Percentiles rank a stretch among this genome's conserved stretches.
Evolutionary conservation across 1,139 yeast genomes (phyloP).

Genomic region (Zygosaccharomyces sapae): DNA sequence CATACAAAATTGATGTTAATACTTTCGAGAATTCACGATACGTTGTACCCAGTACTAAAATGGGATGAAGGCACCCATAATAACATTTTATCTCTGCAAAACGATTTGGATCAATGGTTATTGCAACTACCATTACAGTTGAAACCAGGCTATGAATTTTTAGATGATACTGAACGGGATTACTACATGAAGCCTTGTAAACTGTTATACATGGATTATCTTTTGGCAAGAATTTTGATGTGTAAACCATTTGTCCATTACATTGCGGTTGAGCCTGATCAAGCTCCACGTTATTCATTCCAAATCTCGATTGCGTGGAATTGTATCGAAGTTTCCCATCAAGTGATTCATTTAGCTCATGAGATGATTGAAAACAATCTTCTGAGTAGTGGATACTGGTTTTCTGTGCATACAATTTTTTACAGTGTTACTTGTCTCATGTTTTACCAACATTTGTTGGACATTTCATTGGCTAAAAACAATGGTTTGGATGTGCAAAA

Average conservation of each 20-base stretch:
- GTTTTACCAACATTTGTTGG: conserved; percentile 51
- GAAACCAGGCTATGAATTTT: conserved; percentile 49
- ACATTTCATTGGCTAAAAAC: conserved; percentile 43
- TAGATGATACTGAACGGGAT: conserved; percentile 38
- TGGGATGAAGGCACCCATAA: conserved; percentile 20
- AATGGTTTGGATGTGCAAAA: conserved; percentile 63
- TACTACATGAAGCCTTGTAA: conserved; percentile 58
- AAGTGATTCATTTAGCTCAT: conserved; percentile 72
- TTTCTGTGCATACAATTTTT: conserved; percentile 79
- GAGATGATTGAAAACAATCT: conserved; percentile 67
- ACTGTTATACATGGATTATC: conserved; percentile 58
- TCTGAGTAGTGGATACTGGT: conserved; percentile 85
- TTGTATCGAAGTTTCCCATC: conserved; percentile 76
- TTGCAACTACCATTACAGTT: conserved; percentile 63
- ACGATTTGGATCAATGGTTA: conserved; percentile 67
- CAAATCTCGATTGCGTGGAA: conserved; percentile 57
- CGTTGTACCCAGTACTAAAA: conserved; percentile 38
- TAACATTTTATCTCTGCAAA: conserved; percentile 55
- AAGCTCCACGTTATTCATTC: conserved; percentile 37
- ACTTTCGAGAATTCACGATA: conserved; percentile 49
- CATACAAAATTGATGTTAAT: conserved; percentile 70
- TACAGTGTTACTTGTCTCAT: conserved; percentile 81
- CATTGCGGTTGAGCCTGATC: conserved; percentile 16
- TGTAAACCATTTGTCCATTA: conserved; percentile 72
- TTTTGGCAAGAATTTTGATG: conserved; percentile 64